Base-by-base conservation (phyloP, 169 alveolate species). In the Perkinsus marinus region DNA sequence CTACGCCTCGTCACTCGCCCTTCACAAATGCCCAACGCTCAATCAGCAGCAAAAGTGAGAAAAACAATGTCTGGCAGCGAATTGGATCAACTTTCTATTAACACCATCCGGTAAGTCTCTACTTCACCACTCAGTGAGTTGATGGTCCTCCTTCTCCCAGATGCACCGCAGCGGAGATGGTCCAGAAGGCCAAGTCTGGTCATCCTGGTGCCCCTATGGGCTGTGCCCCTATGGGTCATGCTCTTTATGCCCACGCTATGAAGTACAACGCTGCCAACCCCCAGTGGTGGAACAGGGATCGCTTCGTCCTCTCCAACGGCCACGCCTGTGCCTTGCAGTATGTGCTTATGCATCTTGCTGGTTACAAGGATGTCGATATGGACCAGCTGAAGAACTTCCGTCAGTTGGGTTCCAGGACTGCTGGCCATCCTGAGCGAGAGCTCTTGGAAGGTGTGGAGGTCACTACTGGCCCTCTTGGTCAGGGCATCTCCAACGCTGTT, bases 161-260 rank as follows among this genome's bases (percentile, higher is more conserved):
- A 57, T 57, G 79, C 79, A 57, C 79, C 34, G 79, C 79, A 57
- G 79, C 79, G 37, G 79, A 57, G 79, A 26, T 91, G 90, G 91
- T 93, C 39, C 90, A 94, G 93, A 68, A 79, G 22, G 97, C 97
- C 46, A 95, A 95, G 57, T 93, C 96, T 89, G 97, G 97, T 10
- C 97, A 96, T 91, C 96, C 95, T 47, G 97, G 97, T 38, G 96
- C 97, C 39, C 97, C 97, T 26, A 94, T 96, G 89, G 97, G 97
- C 34, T 95, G 96, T 94, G 97, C 97, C 36, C 96, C 97, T 39
- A 94, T 95, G 93, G 96, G 96, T 43, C 96, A 96, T 90, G 95
- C 94, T 17, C 92, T 96, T 90, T 96, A 94, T 93, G 96, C 95
- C 91, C 92, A 95, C 89, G 94, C 93, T 69, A 94, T 96, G 96